Percentiles rank a stretch among this genome's conserved stretches.
Conservation (phyloP, 1,284 basidiomycete species). For the Apiotrichum brassicae region DNA sequence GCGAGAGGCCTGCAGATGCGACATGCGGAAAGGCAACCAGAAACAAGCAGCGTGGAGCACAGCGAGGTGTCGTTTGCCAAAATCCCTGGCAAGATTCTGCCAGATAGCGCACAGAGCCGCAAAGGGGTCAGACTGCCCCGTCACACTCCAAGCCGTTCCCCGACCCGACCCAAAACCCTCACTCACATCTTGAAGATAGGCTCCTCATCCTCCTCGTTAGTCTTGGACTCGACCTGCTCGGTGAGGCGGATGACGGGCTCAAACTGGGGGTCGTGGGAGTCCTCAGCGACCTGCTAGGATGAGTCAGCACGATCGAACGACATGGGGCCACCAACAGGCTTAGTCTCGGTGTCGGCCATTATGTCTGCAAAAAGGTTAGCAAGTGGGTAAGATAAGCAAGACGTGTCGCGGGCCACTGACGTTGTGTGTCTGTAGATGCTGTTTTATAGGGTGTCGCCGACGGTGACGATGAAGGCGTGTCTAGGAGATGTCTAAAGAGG, state of each 20-base stretch:
- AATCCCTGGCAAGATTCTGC: no score
- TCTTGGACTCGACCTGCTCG: conserved; percentile 86
- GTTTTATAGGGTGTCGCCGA: neutral
- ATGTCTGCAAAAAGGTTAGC: conserved; percentile 2
- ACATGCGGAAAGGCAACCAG: no score
- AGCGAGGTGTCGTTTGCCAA: no score
- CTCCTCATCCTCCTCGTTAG: conserved; percentile 90
- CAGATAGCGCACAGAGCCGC: no score
- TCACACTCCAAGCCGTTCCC: no score
- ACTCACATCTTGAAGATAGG: conserved; percentile 93
- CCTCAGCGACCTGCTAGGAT: conserved; percentile 20
- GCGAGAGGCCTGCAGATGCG: no score
- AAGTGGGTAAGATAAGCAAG: neutral
- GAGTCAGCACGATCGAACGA: neutral
- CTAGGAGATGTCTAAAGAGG: neutral
- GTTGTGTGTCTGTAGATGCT: neutral
- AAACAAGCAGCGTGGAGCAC: no score
- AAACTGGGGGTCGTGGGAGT: conserved; percentile 84
- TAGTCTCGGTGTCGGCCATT: conserved; percentile 22
- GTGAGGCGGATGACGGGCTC: conserved; percentile 97
- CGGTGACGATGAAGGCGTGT: neutral
- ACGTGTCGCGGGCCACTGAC: neutral
- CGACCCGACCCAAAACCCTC: no score
- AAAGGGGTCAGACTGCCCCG: no score
- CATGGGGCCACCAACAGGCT: conserved; percentile 6